Evolutionary conservation across 2,329 filamentous ascomycete species (phyloP).

Genomic region (Huntiella decipiens): DNA sequence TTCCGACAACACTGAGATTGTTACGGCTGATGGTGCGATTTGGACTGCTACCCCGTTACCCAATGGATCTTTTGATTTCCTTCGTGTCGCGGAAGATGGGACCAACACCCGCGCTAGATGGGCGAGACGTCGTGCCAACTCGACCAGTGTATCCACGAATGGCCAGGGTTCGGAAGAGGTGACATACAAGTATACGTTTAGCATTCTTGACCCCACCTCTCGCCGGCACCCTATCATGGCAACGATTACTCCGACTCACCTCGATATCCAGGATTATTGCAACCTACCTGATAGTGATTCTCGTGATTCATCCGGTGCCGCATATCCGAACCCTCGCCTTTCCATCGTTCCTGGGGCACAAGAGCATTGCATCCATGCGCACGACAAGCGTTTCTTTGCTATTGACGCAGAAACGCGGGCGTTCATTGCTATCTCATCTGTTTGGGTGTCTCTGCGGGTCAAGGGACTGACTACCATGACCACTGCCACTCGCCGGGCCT

Average conservation of each 20-base stretch:
- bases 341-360: slow-evolving; percentile 2
- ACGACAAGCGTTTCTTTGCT: slow-evolving; percentile 11
- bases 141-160: slow-evolving; percentile 15
- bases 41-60: slow-evolving; percentile 35
- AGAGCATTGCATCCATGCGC: not conserved
- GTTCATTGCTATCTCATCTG: slow-evolving; percentile 15
- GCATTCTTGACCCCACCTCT: slow-evolving; percentile 49
- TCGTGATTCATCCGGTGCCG: not conserved
- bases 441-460: slow-evolving; percentile 15
- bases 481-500: slow-evolving; percentile 3
- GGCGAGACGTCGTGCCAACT: slow-evolving; percentile 5
- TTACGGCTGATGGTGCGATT: slow-evolving; percentile 41
- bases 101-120: slow-evolving; percentile 6
- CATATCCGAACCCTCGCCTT: not conserved
- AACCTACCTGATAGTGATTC: slow-evolving; percentile 3
- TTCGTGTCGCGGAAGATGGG: slow-evolving; percentile 18
- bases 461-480: slow-evolving; percentile 11
- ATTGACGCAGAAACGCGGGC: slow-evolving; percentile 14
- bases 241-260: slow-evolving; percentile 39
- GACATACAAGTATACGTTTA: slow-evolving; percentile 49
- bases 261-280: slow-evolving; percentile 44
- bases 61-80: slow-evolving; percentile 48
- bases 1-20: slow-evolving; percentile 44
- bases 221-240: slow-evolving; percentile 60
- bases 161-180: slow-evolving; percentile 13